Evolutionary conservation across 129 eudicot species (phyloP), one percentile per base, ranked within the genome.

Genomic region (Erigeron canadensis): DNA sequence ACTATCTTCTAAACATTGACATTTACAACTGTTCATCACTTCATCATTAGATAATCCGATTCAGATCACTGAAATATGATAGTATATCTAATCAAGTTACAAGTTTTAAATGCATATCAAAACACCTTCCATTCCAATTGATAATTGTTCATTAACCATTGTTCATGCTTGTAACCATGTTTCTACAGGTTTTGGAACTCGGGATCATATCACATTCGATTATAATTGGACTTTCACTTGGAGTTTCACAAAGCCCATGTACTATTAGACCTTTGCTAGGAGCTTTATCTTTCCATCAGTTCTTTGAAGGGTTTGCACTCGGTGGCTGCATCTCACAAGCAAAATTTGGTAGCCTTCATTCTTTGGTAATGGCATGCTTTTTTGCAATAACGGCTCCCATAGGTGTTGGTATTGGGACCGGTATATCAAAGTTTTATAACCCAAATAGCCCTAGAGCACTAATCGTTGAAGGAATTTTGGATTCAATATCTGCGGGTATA

Each of bases 281-380:
- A 15, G 98, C 98, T 0, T 48, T 94, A 70, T 89, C 98, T 10
- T 87, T 89, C 80, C 97, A 94, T 56, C 98, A 94, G 46, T 94
- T 94, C 83, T 94, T 94, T 28, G 96, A 93, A 81, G 98, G 98
- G 13, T 93, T 93, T 72, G 98, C 98, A 54, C 86, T 93, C 0
- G 98, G 98, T 59, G 98, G 98, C 34, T 94, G 98, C 93, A 89
- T 94, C 16, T 80, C 98, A 7, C 96, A 94, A 75, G 98, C 98
- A 22, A 77, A 83, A 53, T 84, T 94, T n/a, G 80, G 72, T 46
- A 48, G 54, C 60, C 71, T 87, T 17, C 85, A 74, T 0, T 70
- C 93, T 0, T 72, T 85, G 16, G 10, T 94, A 44, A 93, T 93
- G 98, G 95, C 98, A 0, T 87, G 92, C 23, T 93, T 89, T 70